Base-by-base conservation (phyloP, 768 basidiomycete genomes). In the button mushroom (Agaricus bisporus) region DNA sequence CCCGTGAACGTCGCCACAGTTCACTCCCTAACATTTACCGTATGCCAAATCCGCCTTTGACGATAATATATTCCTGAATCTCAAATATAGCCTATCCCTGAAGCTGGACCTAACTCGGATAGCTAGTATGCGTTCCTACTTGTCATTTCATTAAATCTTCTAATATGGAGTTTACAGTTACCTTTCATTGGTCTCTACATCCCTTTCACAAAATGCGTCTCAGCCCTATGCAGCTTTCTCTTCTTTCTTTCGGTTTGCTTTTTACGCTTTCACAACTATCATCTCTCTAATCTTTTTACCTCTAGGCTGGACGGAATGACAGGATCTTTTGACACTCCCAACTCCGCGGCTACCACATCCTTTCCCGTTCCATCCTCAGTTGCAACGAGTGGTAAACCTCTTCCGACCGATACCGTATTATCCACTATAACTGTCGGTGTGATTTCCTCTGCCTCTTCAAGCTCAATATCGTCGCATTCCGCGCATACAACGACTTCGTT, bases 261-360 rank as follows among this genome's bases (percentile, higher is more conserved):
- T 9, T 36, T 41, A 32, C 41, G 10, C 11, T n/a, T 28, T 20
- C 6, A 15, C 57, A 32, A 18, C 14, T 41, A 10, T 35, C 35
- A 15, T 20, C 9, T 25, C 2, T 47, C 5, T 54, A 41, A 56
- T 48, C 42, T 37, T 29, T 47, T 42, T 44, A n/a, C 52, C 20
- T 20, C 10, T 58, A 87, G 82, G 3, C 68, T 88, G 25, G 65
- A 70, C 36, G 71, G 72, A 37, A 86, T 88, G 85, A 71, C 70
- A 11, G 86, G 86, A 46, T 78, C 79, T 25, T 79, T 82, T 60
- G 62, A 69, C 22, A 64, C 70, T 1, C 78, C 81, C 15, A 64
- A 81, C 29, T 63, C 79, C 1, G 71, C 76, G 42, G 76, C 79
- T 29, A 80, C 77, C 41, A 70, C 76, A 18, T 44, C 70, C 25